Evolutionary conservation across 371 early-diverging fungal species (phyloP), one percentile per base, ranked within the genome.

Genomic region (Caulochytrium protostelioides): DNA sequence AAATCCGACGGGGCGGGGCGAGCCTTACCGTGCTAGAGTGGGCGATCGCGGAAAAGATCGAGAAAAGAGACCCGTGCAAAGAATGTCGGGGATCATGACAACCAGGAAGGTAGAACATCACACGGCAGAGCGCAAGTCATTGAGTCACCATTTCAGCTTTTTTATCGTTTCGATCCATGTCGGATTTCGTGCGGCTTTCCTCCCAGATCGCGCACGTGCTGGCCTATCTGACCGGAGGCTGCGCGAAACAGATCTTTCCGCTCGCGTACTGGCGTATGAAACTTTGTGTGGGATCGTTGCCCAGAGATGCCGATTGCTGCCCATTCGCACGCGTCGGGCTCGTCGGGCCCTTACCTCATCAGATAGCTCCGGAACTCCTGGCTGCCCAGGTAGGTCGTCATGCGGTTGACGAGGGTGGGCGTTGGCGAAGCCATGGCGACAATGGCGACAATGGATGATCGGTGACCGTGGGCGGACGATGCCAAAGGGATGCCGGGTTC

Each of bases 311-410:
- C 58, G 46, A 10, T 37, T n/a, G 32, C 37, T 23, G 35, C 15
- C 25, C 36, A 34, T 27, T 24, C 31, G 22, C 33, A 32, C 8
- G 6, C 6, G 10, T 20, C 3, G 16, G 10, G 25, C 28, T 12
- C 31, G 26, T 13, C 21, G n/a, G 7, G 22, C 22, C 19, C 49
- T 16, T 46, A 68, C 72, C 77, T 74, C 78, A 74, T 77, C 35
- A 82, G 56, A 55, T 82, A 82, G 22, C 51, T 49, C 35, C 75
- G 52, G 52, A 79, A 79, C 54, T 82, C 83, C 50, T 68, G 67
- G 38, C 69, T 68, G 14, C 54, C 51, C 21, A 76, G 46, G 30
- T 56, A 56, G 19, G 43, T 43, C 27, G 50, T n/a, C n/a, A n/a
- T n/a, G n/a, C n/a, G n/a, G n/a, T n/a, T n/a, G n/a, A n/a, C n/a